Evolutionary conservation across 805 yeast species (phyloP).

Genomic region (Teunomyces panamensis): DNA sequence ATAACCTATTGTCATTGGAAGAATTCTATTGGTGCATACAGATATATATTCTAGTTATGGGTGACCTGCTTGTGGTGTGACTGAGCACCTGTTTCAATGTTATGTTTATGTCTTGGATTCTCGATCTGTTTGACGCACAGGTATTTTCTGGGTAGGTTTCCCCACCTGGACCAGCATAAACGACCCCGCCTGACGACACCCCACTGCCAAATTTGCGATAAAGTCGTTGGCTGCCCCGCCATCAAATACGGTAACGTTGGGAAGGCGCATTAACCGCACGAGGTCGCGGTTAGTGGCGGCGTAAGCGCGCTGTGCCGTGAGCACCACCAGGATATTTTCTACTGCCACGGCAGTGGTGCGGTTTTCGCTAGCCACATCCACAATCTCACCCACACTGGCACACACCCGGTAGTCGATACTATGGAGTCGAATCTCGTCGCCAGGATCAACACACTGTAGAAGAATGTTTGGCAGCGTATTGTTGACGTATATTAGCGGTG

Average conservation of each 20-base stretch:
- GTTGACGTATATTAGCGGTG: slow-evolving; percentile 6
- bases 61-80: neutral
- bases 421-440: slow-evolving; percentile 4
- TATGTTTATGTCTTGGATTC: neutral
- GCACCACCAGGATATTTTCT: slow-evolving; percentile 9
- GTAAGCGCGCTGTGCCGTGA: slow-evolving; percentile 1
- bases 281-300: slow-evolving; percentile 10
- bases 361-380: neutral
- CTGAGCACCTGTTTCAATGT: no score
- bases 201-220: slow-evolving; percentile 4
- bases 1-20: no score
- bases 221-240: slow-evolving; percentile 6
- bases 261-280: slow-evolving; percentile 2
- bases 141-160: neutral
- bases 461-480: slow-evolving; percentile 9
- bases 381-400: neutral
- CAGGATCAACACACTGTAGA: neutral
- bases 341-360: slow-evolving; percentile 3
- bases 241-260: slow-evolving; percentile 3
- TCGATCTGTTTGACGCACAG: no score
- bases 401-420: slow-evolving; percentile 10
- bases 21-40: neutral
- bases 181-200: neutral
- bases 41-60: no score
- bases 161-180: neutral